phyloP scores from a whole-genome alignment of 495 filamentous ascomycete species.

The Neurospora sp. region DNA sequence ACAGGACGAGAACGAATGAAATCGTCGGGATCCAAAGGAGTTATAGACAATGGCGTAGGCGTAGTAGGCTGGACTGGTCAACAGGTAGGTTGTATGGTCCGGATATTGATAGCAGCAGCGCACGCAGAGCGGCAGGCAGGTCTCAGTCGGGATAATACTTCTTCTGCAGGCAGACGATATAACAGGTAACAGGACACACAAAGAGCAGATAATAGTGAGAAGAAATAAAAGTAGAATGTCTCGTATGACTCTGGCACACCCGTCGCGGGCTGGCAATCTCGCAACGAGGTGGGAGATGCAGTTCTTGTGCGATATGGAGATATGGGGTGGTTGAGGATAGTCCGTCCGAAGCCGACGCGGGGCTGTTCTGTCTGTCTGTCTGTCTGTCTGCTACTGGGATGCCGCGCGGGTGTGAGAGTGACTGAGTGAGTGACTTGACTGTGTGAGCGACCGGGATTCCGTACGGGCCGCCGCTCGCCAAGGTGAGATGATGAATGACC shows the following conservation, averaged over 20 bases:
- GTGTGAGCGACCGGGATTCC: not conserved
- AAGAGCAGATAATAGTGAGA: conserved; percentile 7
- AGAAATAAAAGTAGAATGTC: conserved; percentile 37
- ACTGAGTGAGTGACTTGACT: not conserved
- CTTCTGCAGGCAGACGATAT: not conserved
- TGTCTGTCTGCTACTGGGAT: not conserved
- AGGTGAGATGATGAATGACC: not conserved
- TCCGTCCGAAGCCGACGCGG: not conserved
- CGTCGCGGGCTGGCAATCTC: conserved; percentile 18
- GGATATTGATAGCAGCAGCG: not conserved
- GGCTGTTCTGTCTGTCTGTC: not conserved
- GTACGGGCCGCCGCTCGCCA: not conserved
- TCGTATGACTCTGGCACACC: conserved; percentile 29
- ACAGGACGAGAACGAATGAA: conserved; percentile 16
- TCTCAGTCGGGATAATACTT: conserved; percentile 7
- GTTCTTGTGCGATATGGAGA: not conserved
- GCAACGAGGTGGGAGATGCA: conserved; percentile 15
- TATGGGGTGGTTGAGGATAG: not conserved
- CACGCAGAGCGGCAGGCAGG: conserved; percentile 1
- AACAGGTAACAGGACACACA: not conserved
- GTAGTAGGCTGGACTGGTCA: not conserved
- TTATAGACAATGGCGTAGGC: not conserved
- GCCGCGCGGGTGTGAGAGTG: not conserved
- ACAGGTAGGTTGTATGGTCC: not conserved
- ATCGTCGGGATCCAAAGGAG: conserved; percentile 1